Evolutionary conservation across 2,329 filamentous ascomycete genomes (phyloP), one percentile per base, ranked within the genome.

Genomic region (Hypoxylon sp.): DNA sequence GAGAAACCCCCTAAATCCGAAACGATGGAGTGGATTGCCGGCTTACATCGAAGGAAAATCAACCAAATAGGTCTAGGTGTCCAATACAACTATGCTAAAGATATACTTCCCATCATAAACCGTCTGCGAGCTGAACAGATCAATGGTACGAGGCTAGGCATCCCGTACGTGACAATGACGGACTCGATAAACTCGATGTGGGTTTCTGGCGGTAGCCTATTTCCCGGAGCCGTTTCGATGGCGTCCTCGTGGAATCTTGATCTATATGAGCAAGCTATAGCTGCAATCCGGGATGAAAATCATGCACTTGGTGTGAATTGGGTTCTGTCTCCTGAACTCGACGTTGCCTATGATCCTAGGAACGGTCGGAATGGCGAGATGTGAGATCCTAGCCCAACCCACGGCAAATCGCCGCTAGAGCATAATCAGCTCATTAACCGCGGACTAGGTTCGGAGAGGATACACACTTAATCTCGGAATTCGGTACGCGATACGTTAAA

Each of bases 301-400:
- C 50, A 75, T 6, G 75, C 76, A 1, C 60, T 78, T 5, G 77
- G 78, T 0, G 73, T 75, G 30, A 74, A 72, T 30, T 79, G 78
- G 78, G 76, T 79, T 7, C 69, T 79, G 1, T 77, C 75, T 0
- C 77, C 78, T 5, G 76, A 77, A 32, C 65, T 80, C 4, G 78
- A 79, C 59, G 58, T 79, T 6, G 75, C 73, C 5, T 76, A 73
- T 59, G 77, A 80, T 19, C 78, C 77, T 14, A 63, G 76, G 19
- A 74, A 78, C 55, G 74, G 74, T 3, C 64, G 74, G 4, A 72
- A 72, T 51, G 74, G 72, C 23, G 68, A 73, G 55, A 73, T 65
- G 67, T 75, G 59, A 63, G 70, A n/a, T 36, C 17, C 4, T 11
- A 4, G 7, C 7, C 7, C 5, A 41, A 6, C n/a, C n/a, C 13